Evolutionary conservation across 2,329 filamentous ascomycete genomes (phyloP).

Genomic region (Onygenales sp.): DNA sequence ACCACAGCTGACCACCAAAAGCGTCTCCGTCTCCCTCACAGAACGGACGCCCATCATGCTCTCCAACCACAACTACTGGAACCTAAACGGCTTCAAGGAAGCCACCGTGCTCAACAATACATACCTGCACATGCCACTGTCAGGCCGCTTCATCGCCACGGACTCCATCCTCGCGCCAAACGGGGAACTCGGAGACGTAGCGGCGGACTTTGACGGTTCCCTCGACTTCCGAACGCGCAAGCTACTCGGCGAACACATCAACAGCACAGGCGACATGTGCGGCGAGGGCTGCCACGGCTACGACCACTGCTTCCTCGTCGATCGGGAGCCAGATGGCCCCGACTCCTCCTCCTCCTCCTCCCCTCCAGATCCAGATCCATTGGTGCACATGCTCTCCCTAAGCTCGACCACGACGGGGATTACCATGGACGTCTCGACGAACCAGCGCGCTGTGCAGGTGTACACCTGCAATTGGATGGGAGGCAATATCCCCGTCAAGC

Average conservation of each 20-base stretch:
- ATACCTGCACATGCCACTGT: conserved; percentile 35
- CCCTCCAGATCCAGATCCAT: conserved; percentile 15
- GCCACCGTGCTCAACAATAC: conserved; percentile 34
- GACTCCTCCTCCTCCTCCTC: conserved; percentile 15
- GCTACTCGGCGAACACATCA: conserved; percentile 62
- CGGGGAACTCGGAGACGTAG: conserved; percentile 64
- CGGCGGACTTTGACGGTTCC: conserved; percentile 50
- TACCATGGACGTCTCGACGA: conserved; percentile 66
- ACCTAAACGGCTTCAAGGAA: conserved; percentile 39
- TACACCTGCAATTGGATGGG: conserved; percentile 75
- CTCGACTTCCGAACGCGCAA: conserved; percentile 65
- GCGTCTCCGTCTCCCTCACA: conserved; percentile 36
- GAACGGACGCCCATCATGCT: conserved; percentile 42
- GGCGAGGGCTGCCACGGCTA: conserved; percentile 76
- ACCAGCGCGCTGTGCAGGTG: conserved; percentile 81
- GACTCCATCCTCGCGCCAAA: conserved; percentile 63
- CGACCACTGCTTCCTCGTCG: conserved; percentile 49
- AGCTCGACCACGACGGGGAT: conserved; percentile 65
- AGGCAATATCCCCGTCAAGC: conserved; percentile 43
- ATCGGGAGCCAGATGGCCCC: conserved; percentile 26
- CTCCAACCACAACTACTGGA: conserved; percentile 45
- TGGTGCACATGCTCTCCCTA: conserved; percentile 49
- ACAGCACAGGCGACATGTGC: conserved; percentile 56
- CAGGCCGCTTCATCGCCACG: conserved; percentile 34
- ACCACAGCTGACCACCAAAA: conserved; percentile 35